phyloP scores from a whole-genome alignment of 1,284 basidiomycete genomes.

The Melampsora americana region DNA sequence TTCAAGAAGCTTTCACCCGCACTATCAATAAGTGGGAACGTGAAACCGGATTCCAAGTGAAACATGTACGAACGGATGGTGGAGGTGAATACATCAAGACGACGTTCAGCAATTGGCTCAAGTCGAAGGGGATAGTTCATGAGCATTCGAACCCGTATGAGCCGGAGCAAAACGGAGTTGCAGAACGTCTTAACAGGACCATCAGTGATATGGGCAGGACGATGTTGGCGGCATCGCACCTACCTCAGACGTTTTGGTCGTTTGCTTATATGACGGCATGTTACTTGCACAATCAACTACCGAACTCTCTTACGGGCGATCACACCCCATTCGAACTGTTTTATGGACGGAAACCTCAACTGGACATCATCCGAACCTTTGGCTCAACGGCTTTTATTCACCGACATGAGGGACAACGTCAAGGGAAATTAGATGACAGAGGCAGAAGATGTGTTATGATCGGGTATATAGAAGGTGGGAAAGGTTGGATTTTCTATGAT shows the following conservation, averaged over 20 bases:
- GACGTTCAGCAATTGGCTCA: constrained; percentile 9
- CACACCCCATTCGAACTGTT: constrained; percentile 16
- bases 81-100: constrained; percentile 25
- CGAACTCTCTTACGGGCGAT: constrained; percentile 22
- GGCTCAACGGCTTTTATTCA: not conserved
- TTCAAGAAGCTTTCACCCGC: not conserved
- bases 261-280: constrained; percentile 9
- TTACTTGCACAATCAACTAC: not conserved
- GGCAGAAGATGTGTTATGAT: no score
- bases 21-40: constrained; percentile 22
- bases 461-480: no score
- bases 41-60: no score
- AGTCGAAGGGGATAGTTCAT: constrained; percentile 21
- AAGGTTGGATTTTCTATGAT: no score
- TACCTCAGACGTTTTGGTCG: constrained; percentile 27
- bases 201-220: constrained; percentile 17
- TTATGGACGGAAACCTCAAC: not conserved
- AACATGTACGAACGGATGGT: constrained; percentile 7
- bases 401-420: no score
- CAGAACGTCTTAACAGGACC: constrained; percentile 19
- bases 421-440: no score
- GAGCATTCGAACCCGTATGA: constrained; percentile 18
- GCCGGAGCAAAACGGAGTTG: constrained; percentile 31
- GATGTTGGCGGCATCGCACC: not conserved
- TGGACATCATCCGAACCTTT: constrained; percentile 11